A percentile compares a stretch with the other conserved stretches of the same genome.
Evolutionary conservation across 345 rosid species (phyloP).

Genomic region (Eucalyptus pauciflora): DNA sequence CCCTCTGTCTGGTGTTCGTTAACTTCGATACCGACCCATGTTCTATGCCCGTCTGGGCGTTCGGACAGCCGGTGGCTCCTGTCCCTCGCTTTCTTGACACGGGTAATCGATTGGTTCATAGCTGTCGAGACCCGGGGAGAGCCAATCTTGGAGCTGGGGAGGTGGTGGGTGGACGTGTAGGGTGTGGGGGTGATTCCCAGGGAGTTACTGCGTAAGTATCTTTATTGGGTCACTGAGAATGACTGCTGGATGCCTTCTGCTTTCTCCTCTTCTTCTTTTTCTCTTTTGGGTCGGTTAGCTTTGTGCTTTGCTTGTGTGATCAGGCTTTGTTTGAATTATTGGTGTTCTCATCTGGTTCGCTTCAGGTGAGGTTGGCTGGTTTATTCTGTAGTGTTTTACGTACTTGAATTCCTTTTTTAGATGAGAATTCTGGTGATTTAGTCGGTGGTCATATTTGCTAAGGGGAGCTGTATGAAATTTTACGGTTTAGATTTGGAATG

Average conservation of each 20-base stretch:
- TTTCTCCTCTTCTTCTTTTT: not conserved
- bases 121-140: not conserved
- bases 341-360: not conserved
- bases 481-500: not conserved
- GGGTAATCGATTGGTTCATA: not conserved
- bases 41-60: conserved; percentile 23
- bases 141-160: not conserved
- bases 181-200: not conserved
- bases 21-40: conserved; percentile 9
- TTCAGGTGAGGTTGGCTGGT: not conserved
- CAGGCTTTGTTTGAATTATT: not conserved
- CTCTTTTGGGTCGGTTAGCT: not conserved
- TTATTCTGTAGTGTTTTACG: not conserved
- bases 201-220: not conserved
- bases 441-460: not conserved
- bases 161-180: not conserved
- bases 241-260: not conserved
- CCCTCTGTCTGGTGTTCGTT: not conserved
- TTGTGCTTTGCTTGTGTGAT: not conserved
- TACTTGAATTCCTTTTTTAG: not conserved
- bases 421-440: not conserved
- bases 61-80: conserved; percentile 17
- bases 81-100: not conserved
- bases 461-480: not conserved
- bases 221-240: not conserved